Base-by-base conservation (phyloP, 1,139 yeast genomes). In the Candida sanyaensis region DNA sequence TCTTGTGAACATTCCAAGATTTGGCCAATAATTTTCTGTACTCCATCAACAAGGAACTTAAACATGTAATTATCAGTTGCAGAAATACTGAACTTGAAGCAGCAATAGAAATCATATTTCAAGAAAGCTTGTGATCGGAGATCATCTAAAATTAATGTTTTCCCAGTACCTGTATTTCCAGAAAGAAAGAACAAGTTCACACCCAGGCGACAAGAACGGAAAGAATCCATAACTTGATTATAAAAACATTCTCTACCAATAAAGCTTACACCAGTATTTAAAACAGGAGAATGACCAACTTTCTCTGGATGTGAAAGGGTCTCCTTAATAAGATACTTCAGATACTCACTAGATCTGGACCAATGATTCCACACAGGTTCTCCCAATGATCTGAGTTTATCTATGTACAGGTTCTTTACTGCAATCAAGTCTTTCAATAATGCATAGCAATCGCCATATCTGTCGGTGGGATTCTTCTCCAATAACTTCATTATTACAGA, bases 151-250 rank as follows among this genome's bases (percentile, higher is more conserved):
- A 80, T 54, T 4, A 77, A 61, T 0, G 82, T 66, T 57, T 78
- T 79, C 4, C 84, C 85, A 4, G 68, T 59, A 0, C 84, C 85
- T 0, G 74, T 56, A n/a, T 65, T 69, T 6, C 84, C 84, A 1
- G 65, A 55, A 8, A 80, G 59, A 11, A 78, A 56, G 1, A 76
- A 54, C 12, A 71, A 51, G 49, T 69, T 68, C 53, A 58, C 62
- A n/a, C 50, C 52, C 51, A 59, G 66, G 50, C 34, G 27, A 50
- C 37, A 37, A 7, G 43, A 29, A 24, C 68, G 64, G 49, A 69
- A 66, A 3, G 58, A 52, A 1, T 63, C 57, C 29, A 61, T 61
- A 6, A 73, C 57, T 17, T 55, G 50, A 4, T 62, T 52, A 44
- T 69, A 55, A 21, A 68, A 70, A 1, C 65, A 56, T 3, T 63